Evolutionary conservation across 2,329 filamentous ascomycete genomes (phyloP), one percentile per base, ranked within the genome.

Genomic region (Rugonectria rugulosa): DNA sequence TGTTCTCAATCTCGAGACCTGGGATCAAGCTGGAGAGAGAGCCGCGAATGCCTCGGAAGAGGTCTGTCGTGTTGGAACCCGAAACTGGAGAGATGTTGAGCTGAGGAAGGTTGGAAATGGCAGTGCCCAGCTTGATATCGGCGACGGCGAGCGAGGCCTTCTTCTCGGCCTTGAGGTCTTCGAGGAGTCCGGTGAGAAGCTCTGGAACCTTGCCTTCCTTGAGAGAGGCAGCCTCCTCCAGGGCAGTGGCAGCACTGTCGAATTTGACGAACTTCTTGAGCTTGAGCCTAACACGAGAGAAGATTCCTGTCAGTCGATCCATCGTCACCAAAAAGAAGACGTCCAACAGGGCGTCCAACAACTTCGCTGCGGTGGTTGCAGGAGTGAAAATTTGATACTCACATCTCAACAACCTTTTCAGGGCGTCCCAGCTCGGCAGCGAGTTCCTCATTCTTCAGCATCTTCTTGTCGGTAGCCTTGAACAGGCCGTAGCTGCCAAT

Each of bases 401-500:
- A 94, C 89, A 96, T 86, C 69, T 90, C 89, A 68, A 92, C 91
- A 63, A 96, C 86, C 69, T 90, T 90, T 76, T 97, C 92, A 29
- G 92, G 88, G 57, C 89, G 89, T 64, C 87, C 84, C 59, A 92
- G 83, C 74, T 95, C 88, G 61, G 86, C 82, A 49, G 85, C 83
- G 61, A 96, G 78, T 71, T 93, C 88, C 77, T 94, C 89, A 71
- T 90, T 88, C 77, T 96, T 95, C 64, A 99, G 83, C 57, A 98
- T 85, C 83, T 98, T 98, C 87, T 97, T 98, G 85, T 98, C 94
- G 76, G 93, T 92, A 69, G 94, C 90, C 84, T 99, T 98, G 82
- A 99, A 92, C 75, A 99, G 87, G 77, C 93, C 95, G 81, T 98
- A 98, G 75, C 95, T 96, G 68, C 66, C 63, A 53, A 57, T 62